These are phyloP conservation scores for Erucastrum elatum DNA, from an alignment of 345 rosid species.

Conservation along the genomic window DNA sequence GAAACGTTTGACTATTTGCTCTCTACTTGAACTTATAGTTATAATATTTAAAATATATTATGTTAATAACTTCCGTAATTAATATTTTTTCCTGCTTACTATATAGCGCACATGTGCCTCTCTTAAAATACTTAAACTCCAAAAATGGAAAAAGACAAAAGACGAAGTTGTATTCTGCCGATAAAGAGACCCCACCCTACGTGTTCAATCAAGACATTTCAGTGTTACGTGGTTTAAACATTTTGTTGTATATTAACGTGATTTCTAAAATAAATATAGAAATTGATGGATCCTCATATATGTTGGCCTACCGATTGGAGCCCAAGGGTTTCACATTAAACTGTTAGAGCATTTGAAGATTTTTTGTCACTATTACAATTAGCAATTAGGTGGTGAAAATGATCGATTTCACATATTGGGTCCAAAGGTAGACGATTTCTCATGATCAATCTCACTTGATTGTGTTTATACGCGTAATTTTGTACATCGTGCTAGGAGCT, in stretches of 20 bases:
- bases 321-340: slow-evolving; percentile 32
- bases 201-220: slow-evolving; percentile 13
- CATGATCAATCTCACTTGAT: slow-evolving; percentile 19
- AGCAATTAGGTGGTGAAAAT: slow-evolving; percentile 9
- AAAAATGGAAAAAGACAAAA: background rate
- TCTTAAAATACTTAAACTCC: background rate
- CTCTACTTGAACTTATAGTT: background rate
- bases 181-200: background rate
- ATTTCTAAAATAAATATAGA: background rate
- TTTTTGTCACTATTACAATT: slow-evolving; percentile 1
- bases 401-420: slow-evolving; percentile 23
- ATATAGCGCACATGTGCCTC: slow-evolving; percentile 24
- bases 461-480: slow-evolving; percentile 13
- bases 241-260: background rate
- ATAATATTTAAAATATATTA: background rate
- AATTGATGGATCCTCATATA: slow-evolving; percentile 2
- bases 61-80: background rate
- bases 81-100: background rate
- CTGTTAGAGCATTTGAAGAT: slow-evolving; percentile 13
- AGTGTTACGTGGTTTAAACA: slow-evolving; percentile 17
- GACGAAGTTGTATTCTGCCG: background rate
- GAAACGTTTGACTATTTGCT: slow-evolving; percentile 26
- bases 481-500: background rate
- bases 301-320: slow-evolving; percentile 6
- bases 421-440: slow-evolving; percentile 23